Evolutionary conservation across 306 rosid species (phyloP), one percentile per base, ranked within the genome.

Genomic region (Sphenostylis stenocarpa): DNA sequence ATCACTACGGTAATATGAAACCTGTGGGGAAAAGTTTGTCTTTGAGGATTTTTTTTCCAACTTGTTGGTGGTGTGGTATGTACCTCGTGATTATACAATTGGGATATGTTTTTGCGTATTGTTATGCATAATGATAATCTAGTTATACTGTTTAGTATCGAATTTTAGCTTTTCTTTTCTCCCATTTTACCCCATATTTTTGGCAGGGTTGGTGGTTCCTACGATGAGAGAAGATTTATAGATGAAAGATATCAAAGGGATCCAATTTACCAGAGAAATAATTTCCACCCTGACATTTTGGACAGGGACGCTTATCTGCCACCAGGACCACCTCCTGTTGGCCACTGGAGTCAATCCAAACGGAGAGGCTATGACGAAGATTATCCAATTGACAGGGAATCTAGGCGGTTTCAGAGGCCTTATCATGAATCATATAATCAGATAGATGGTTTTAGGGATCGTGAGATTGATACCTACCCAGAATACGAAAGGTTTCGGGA

Each of bases 211-310:
- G 87, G 97, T 69, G 89, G 88, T 82, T 78, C 97, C 62, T 95
- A 84, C 53, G 96, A 92, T 68, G 98, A 89, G 39, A 91, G 97
- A 73, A 82, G 93, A 82, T 92, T 88, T 83, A 41, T 90, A 51
- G 97, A 92, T 88, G 98, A 92, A 75, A 85, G 97, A 67, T 95
- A 88, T 81, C 80, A 96, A 14, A 87, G 96, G 81, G 97, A 87
- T 78, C 83, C 83, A 28, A 24, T 79, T 67, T 90, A 88, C 82
- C 90, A 91, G 67, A 89, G 97, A 85, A 89, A 87, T 79, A 82
- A 90, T 55, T 88, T 87, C 76, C 96, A 75, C 62, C 92, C 76
- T 70, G 97, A 95, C 58, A 80, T 76, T 83, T 51, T 88, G 83
- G 91, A 92, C 63, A 87, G 97, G 85, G 98, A 95, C 48, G 84